Percentiles rank a stretch among this genome's conserved stretches.
These are phyloP conservation scores for Aspergillus aculeatus DNA, from an alignment of 2,329 filamentous ascomycete species.

Conservation along the genomic window DNA sequence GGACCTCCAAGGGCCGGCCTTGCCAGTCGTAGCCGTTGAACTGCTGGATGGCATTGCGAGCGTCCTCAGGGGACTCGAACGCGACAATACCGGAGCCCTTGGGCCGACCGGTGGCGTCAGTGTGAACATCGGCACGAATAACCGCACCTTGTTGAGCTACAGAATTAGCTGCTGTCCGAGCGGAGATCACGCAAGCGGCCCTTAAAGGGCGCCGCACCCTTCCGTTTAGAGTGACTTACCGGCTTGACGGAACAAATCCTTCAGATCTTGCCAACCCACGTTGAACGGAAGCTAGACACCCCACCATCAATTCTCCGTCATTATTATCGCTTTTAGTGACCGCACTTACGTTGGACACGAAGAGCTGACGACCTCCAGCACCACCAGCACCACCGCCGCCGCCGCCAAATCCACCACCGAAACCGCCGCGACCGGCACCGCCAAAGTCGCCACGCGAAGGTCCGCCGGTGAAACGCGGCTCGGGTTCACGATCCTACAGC, in stretches of 20 bases:
- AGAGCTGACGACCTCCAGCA: slow-evolving; percentile 82
- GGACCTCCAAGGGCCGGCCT: slow-evolving; percentile 86
- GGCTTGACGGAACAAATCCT: slow-evolving; percentile 97
- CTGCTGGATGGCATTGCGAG: slow-evolving; percentile 90
- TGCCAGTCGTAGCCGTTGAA: slow-evolving; percentile 99
- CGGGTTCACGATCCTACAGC: slow-evolving; percentile 86
- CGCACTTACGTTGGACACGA: slow-evolving; percentile 92
- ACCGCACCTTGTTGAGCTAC: slow-evolving; percentile 66
- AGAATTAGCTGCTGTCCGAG: slow-evolving; percentile 30
- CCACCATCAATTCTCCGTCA: slow-evolving; percentile 38
- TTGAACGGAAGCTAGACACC: slow-evolving; percentile 82
- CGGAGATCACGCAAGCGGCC: neutral
- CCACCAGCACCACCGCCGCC: slow-evolving; percentile 31
- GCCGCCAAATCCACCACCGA: slow-evolving; percentile 52
- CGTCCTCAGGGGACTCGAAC: slow-evolving; percentile 92
- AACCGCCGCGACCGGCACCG: slow-evolving; percentile 54
- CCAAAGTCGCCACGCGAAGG: slow-evolving; percentile 64
- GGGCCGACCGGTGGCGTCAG: slow-evolving; percentile 84
- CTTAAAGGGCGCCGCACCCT: slow-evolving; percentile 5
- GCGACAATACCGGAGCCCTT: slow-evolving; percentile 97
- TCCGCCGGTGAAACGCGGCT: slow-evolving; percentile 88
- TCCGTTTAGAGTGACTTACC: slow-evolving; percentile 60
- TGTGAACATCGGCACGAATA: slow-evolving; percentile 91
- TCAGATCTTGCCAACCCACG: slow-evolving; percentile 97
- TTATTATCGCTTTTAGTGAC: slow-evolving; percentile 24